Evolutionary conservation across 768 basidiomycete species (phyloP).

Genomic region (Termitomyces sp.): DNA sequence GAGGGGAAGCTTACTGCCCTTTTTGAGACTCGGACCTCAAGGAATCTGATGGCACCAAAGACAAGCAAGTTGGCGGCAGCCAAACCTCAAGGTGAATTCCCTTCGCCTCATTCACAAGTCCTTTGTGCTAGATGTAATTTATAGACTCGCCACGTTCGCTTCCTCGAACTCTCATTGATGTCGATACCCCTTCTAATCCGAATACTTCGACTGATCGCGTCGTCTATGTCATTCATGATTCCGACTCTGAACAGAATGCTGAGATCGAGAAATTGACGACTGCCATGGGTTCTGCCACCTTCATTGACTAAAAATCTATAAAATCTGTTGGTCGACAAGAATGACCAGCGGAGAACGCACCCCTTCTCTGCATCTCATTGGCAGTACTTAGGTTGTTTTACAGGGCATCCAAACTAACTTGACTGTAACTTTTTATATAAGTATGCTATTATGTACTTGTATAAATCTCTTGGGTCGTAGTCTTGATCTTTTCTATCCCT

Average conservation of each 20-base stretch:
- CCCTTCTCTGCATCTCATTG: not conserved
- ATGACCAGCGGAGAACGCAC: not conserved
- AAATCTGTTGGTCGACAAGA: not conserved
- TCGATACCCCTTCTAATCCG: not conserved
- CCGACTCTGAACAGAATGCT: slow-evolving; percentile 30
- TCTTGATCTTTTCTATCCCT: not conserved
- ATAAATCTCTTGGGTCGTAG: not conserved
- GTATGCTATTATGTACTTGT: not conserved
- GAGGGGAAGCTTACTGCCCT: slow-evolving; percentile 57
- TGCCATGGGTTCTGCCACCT: slow-evolving; percentile 23
- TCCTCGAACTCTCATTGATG: slow-evolving; percentile 3
- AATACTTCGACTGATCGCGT: not conserved
- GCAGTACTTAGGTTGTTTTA: not conserved
- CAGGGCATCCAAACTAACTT: not conserved
- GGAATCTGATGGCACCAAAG: slow-evolving; percentile 33
- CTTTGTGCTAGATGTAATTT: not conserved
- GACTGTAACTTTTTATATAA: too few relatives aligned
- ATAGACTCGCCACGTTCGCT: slow-evolving; percentile 35
- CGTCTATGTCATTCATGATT: slow-evolving; percentile 17
- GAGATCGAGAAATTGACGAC: slow-evolving; percentile 32
- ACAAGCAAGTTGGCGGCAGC: slow-evolving; percentile 43
- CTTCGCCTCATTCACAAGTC: not conserved
- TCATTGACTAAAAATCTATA: slow-evolving; percentile 2
- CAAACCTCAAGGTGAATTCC: slow-evolving; percentile 42
- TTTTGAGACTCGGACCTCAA: slow-evolving; percentile 42